These are phyloP conservation scores for Jasminum sambac DNA, from an alignment of 257 asterid species.

Conservation along the genomic window DNA sequence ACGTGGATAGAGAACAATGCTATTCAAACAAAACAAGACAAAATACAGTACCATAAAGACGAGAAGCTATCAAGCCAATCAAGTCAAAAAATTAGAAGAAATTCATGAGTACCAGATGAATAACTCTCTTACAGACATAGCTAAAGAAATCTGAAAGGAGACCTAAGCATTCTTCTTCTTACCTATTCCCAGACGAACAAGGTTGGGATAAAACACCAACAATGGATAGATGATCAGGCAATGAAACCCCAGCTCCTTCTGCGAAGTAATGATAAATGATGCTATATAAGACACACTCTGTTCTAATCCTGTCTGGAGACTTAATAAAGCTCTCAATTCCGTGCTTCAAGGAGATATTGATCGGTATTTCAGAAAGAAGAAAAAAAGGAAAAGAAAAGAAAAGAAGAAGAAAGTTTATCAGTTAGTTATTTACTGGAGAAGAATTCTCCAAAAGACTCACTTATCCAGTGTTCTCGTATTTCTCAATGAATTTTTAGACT, in stretches of 20 bases:
- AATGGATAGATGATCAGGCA: constrained; percentile 65
- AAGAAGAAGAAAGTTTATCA: too few relatives aligned
- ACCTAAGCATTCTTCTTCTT: constrained; percentile 18
- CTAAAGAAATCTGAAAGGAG: constrained; percentile 18
- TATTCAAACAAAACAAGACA: neutral
- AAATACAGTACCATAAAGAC: neutral
- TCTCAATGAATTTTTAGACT: constrained; percentile 21
- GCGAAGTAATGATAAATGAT: constrained; percentile 30
- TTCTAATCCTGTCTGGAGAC: constrained; percentile 18
- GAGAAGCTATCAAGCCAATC: neutral
- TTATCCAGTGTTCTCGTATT: constrained; percentile 6
- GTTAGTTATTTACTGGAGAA: constrained; percentile 19
- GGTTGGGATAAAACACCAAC: constrained; percentile 94
- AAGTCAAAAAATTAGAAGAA: neutral
- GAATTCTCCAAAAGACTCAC: constrained; percentile 5
- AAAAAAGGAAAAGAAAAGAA: too few relatives aligned
- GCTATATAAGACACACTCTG: neutral
- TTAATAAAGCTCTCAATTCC: constrained; percentile 1
- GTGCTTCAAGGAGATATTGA: neutral
- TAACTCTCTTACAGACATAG: neutral
- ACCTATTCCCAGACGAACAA: constrained; percentile 82
- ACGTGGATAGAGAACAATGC: neutral
- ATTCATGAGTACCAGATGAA: neutral
- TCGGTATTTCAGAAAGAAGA: neutral
- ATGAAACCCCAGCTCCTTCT: constrained; percentile 73